phyloP scores from a whole-genome alignment of 2,329 filamentous ascomycete genomes.

The Fusarium agapanthi region DNA sequence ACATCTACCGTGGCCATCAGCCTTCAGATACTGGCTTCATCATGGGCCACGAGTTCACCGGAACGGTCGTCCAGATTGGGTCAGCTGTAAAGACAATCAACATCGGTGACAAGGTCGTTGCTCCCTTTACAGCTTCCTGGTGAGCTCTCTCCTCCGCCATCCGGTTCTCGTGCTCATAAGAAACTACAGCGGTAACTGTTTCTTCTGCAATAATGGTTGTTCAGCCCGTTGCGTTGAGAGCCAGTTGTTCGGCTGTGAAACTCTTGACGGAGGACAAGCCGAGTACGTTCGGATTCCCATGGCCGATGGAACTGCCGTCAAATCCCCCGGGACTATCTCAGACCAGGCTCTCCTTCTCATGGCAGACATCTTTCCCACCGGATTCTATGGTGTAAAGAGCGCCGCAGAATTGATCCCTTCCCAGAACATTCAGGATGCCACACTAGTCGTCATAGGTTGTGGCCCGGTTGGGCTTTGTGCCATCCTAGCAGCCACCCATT shows the following conservation, averaged over 20 bases:
- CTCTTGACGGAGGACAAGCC: constrained; percentile 81
- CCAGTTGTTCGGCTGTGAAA: constrained; percentile 73
- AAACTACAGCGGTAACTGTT: constrained; percentile 66
- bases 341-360: constrained; percentile 83
- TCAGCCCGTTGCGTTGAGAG: constrained; percentile 79
- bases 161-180: not conserved
- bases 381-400: constrained; percentile 84
- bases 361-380: constrained; percentile 92
- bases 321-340: constrained; percentile 72
- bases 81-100: constrained; percentile 72
- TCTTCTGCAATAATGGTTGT: constrained; percentile 81
- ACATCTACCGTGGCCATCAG: constrained; percentile 86
- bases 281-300: constrained; percentile 84
- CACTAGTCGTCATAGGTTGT: constrained; percentile 83
- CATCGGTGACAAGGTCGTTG: constrained; percentile 80
- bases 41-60: constrained; percentile 90
- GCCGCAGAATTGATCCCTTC: constrained; percentile 70
- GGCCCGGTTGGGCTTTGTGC: constrained; percentile 88
- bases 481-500: constrained; percentile 78
- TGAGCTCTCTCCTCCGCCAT: constrained; percentile 48
- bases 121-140: constrained; percentile 86
- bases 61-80: constrained; percentile 74
- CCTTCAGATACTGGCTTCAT: constrained; percentile 70
- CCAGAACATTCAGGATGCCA: constrained; percentile 58
- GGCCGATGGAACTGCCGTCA: constrained; percentile 82